Percentiles rank a stretch among this genome's conserved stretches.
phyloP scores from a whole-genome alignment of 805 yeast species.

The Wickerhamomyces hampshirensis region DNA sequence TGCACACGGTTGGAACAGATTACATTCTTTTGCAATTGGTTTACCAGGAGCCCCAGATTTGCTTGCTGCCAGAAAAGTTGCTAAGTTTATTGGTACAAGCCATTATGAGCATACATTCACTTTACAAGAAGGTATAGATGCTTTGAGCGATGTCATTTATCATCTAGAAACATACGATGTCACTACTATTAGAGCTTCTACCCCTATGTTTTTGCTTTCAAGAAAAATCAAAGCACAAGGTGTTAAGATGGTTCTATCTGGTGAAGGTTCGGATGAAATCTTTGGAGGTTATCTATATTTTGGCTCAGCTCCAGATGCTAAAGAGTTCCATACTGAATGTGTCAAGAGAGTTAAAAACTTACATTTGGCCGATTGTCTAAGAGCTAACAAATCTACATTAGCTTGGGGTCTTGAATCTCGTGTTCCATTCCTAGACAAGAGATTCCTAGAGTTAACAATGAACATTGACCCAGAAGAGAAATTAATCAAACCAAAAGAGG shows the following conservation, averaged over 20 bases:
- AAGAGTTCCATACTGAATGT: slow-evolving; percentile 93
- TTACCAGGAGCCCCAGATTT: slow-evolving; percentile 97
- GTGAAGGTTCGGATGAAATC: slow-evolving; percentile 99
- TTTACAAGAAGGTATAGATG: slow-evolving; percentile 93
- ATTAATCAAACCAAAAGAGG: slow-evolving; percentile 66
- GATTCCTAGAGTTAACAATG: slow-evolving; percentile 89
- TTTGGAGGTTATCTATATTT: slow-evolving; percentile 98
- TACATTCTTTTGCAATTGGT: slow-evolving; percentile 97
- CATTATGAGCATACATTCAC: slow-evolving; percentile 99
- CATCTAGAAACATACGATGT: slow-evolving; percentile 98
- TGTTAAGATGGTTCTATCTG: slow-evolving; percentile 97
- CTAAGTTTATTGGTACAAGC: slow-evolving; percentile 89
- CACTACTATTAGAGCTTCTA: slow-evolving; percentile 97
- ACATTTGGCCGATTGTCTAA: slow-evolving; percentile 93
- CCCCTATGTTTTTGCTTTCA: slow-evolving; percentile 95
- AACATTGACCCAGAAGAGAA: slow-evolving; percentile 92
- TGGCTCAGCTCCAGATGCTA: slow-evolving; percentile 91
- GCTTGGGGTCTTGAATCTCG: slow-evolving; percentile 99
- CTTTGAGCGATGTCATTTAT: slow-evolving; percentile 88
- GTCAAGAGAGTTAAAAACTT: slow-evolving; percentile 95
- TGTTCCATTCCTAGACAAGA: slow-evolving; percentile 96
- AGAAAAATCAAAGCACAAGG: slow-evolving; percentile 99
- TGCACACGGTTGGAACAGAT: slow-evolving; percentile 69
- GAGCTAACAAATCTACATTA: slow-evolving; percentile 99
- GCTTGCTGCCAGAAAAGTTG: slow-evolving; percentile 93